Evolutionary conservation across 2,329 filamentous ascomycete species (phyloP).

Genomic region (Chaetomiaceae sp.): DNA sequence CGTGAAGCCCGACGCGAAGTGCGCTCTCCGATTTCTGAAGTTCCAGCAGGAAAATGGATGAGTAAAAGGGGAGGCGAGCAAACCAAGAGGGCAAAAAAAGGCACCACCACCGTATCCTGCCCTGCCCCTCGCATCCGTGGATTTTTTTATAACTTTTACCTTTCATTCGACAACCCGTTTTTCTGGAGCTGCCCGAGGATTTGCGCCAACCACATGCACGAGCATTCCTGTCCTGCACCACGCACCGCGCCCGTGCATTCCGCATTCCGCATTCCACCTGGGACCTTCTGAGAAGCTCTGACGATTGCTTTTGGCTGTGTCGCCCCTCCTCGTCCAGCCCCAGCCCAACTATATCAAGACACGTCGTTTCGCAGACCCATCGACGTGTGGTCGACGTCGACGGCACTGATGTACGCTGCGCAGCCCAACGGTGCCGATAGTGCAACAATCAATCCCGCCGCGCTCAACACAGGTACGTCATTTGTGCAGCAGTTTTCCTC

Average conservation of each 20-base stretch:
- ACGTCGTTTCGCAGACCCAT: slow-evolving; percentile 53
- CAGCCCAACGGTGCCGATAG: slow-evolving; percentile 73
- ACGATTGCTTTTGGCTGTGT: slow-evolving; percentile 29
- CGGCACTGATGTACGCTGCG: slow-evolving; percentile 54
- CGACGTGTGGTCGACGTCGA: slow-evolving; percentile 41
- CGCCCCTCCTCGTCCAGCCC: slow-evolving; percentile 23
- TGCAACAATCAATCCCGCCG: slow-evolving; percentile 87
- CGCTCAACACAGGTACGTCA: slow-evolving; percentile 71
- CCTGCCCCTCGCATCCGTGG: slow-evolving; percentile 12
- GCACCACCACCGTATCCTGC: slow-evolving; percentile 11
- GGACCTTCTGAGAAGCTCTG: not conserved
- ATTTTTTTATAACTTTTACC: slow-evolving; percentile 25
- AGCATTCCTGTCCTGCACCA: slow-evolving; percentile 43
- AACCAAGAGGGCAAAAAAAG: slow-evolving; percentile 20
- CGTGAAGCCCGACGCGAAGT: not conserved
- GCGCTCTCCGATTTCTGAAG: not conserved
- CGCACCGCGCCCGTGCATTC: slow-evolving; percentile 34
- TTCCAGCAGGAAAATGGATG: slow-evolving; percentile 12
- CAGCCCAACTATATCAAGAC: slow-evolving; percentile 58
- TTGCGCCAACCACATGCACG: slow-evolving; percentile 50
- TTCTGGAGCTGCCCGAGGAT: slow-evolving; percentile 27
- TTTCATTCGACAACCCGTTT: slow-evolving; percentile 28
- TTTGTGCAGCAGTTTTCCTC: slow-evolving; percentile 20
- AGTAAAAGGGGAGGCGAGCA: slow-evolving; percentile 16
- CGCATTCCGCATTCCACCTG: slow-evolving; percentile 33